A percentile compares a stretch with the other conserved stretches of the same genome.
Evolutionary conservation across 2,329 filamentous ascomycete genomes (phyloP).

Genomic region (Dothistroma septosporum): DNA sequence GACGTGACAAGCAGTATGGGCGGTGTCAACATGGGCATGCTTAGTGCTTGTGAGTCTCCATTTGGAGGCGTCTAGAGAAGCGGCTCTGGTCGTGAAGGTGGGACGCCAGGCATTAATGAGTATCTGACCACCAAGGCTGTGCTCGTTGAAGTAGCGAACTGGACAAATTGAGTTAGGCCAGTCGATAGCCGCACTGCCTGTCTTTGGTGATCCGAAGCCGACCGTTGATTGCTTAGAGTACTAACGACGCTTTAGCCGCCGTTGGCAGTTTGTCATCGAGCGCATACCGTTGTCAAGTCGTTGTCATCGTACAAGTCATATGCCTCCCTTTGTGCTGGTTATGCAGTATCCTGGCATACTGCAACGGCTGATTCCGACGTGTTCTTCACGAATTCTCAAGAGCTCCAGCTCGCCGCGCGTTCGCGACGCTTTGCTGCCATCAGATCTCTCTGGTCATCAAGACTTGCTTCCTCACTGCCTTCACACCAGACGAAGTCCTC

Average conservation of each 20-base stretch:
- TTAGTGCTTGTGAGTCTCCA: conserved; percentile 19
- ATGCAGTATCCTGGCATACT: too few species aligned
- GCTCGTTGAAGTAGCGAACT: conserved; percentile 2
- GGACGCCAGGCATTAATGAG: conserved; percentile 4
- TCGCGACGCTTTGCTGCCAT: not conserved
- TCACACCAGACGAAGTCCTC: conserved; percentile 6
- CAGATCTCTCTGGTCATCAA: not conserved
- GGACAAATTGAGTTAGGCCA: not conserved
- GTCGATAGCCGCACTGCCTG: not conserved
- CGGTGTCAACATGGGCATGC: conserved; percentile 55
- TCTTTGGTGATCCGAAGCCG: too few species aligned
- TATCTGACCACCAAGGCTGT: conserved; percentile 3
- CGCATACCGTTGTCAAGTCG: too few species aligned
- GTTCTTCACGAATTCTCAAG: not conserved
- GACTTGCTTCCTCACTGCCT: conserved; percentile 4
- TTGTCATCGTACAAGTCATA: not conserved
- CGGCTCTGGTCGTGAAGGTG: conserved; percentile 42
- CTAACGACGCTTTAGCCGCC: too few species aligned
- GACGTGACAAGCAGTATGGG: conserved; percentile 57
- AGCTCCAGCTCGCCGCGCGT: not conserved
- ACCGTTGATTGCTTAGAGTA: too few species aligned
- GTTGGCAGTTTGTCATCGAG: too few species aligned
- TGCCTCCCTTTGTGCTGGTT: too few species aligned
- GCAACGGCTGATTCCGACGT: too few species aligned
- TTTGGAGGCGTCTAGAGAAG: conserved; percentile 45